Evolutionary conservation across 192 early-diverging fungal genomes (phyloP).

Genomic region (Coemansia umbellata): DNA sequence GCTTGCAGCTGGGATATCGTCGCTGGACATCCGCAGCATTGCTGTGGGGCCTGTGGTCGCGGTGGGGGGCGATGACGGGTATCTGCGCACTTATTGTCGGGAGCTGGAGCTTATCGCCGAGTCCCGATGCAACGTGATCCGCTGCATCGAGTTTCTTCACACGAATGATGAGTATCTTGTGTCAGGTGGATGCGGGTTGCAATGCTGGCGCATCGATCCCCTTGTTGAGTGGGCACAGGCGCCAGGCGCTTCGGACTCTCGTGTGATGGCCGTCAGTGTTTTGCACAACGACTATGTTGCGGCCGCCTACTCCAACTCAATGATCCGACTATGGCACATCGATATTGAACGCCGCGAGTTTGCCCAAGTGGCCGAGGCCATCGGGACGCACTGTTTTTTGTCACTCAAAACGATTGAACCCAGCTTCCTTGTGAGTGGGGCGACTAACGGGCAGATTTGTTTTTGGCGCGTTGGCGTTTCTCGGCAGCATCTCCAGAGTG

Average conservation of each 20-base stretch:
- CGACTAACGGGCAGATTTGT: constrained; percentile 24
- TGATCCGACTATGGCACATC: constrained; percentile 47
- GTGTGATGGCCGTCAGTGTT: constrained; percentile 74
- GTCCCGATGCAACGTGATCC: constrained; percentile 14
- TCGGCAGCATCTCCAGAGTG: neutral
- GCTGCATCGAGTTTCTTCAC: constrained; percentile 14
- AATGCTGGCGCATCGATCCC: constrained; percentile 54
- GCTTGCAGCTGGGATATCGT: constrained; percentile 7
- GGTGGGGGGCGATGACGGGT: constrained; percentile 20
- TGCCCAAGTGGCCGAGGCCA: constrained; percentile 14
- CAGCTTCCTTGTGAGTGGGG: constrained; percentile 14
- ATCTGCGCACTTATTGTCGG: constrained; percentile 3
- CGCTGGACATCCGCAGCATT: constrained; percentile 18
- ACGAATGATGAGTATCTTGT: constrained; percentile 6
- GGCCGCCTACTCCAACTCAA: constrained; percentile 72
- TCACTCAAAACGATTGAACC: constrained; percentile 5
- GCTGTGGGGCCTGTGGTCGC: constrained; percentile 1
- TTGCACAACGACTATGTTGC: constrained; percentile 48
- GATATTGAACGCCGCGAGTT: neutral
- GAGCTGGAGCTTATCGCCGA: neutral
- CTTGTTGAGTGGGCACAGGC: constrained; percentile 11
- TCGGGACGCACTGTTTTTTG: constrained; percentile 21
- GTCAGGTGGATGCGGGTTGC: constrained; percentile 60
- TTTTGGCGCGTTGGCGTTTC: constrained; percentile 21
- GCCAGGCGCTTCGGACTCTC: constrained; percentile 7